phyloP scores from a whole-genome alignment of 164 flowering plant genomes.

The Vitis rupestris region DNA sequence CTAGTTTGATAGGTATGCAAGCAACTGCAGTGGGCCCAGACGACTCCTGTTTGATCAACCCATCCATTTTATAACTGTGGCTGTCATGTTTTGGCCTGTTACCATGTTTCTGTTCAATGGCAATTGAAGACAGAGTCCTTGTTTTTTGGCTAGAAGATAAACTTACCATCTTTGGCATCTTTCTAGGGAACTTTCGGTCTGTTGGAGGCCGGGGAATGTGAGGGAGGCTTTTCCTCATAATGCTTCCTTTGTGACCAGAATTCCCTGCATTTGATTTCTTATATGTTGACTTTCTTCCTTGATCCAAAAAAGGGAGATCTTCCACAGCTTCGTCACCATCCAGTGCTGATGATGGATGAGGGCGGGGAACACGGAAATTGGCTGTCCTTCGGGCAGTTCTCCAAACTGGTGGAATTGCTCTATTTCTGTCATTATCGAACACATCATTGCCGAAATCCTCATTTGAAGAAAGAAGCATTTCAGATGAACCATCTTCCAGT shows the following conservation, averaged over 20 bases:
- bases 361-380: constrained; percentile 71
- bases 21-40: constrained; percentile 57
- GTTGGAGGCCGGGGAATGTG: constrained; percentile 24
- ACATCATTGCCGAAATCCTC: constrained; percentile 32
- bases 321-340: constrained; percentile 41
- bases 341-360: constrained; percentile 44
- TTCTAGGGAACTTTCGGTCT: constrained; percentile 42
- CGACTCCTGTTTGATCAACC: constrained; percentile 45
- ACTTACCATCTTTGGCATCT: constrained; percentile 51
- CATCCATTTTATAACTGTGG: constrained; percentile 28
- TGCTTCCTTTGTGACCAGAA: constrained; percentile 24
- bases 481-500: constrained; percentile 58
- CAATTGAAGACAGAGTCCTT: constrained; percentile 78
- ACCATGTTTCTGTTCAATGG: constrained; percentile 40
- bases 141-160: constrained; percentile 64
- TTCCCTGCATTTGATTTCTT: constrained; percentile 30
- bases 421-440: constrained; percentile 36
- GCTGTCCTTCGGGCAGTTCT: constrained; percentile 88
- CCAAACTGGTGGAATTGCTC: constrained; percentile 66
- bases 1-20: constrained; percentile 87
- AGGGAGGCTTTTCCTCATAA: constrained; percentile 24
- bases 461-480: constrained; percentile 30
- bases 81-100: constrained; percentile 17
- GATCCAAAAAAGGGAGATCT: constrained; percentile 30
- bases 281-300: constrained; percentile 27